phyloP scores from a whole-genome alignment of 2,329 filamentous ascomycete genomes.

The Alternaria brassicicola region DNA sequence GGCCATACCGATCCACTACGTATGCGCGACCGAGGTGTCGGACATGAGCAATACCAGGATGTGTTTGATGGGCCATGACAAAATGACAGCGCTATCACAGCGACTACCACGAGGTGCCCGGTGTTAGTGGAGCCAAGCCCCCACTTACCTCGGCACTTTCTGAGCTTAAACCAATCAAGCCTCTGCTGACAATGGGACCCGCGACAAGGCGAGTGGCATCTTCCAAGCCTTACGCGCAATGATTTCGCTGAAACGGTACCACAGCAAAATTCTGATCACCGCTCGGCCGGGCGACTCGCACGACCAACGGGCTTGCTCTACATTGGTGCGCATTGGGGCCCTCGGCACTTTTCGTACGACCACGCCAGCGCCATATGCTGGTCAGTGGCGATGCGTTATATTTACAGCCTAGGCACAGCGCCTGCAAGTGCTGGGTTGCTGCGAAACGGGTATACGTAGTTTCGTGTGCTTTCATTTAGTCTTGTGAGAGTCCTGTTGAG shows the following conservation, averaged over 20 bases:
- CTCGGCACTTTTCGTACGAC: background rate
- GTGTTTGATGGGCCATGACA: constrained; percentile 5
- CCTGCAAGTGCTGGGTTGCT: constrained; percentile 3
- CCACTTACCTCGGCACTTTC: constrained; percentile 15
- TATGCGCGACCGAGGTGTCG: constrained; percentile 3
- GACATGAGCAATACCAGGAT: constrained; percentile 1
- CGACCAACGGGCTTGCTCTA: constrained; percentile 1
- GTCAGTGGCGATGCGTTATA: constrained; percentile 4
- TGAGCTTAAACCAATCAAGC: constrained; percentile 1
- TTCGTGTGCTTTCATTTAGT: background rate
- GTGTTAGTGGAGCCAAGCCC: background rate
- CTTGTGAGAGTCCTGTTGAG: background rate
- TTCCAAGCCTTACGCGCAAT: background rate
- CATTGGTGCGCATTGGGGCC: background rate
- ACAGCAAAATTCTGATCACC: constrained; percentile 1
- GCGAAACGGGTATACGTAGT: background rate
- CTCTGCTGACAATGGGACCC: background rate
- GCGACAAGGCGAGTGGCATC: background rate
- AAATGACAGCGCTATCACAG: constrained; percentile 6
- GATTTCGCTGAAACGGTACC: background rate
- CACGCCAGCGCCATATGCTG: background rate
- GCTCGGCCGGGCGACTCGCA: constrained; percentile 13
- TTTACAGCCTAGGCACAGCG: background rate
- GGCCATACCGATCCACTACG: constrained; percentile 4
- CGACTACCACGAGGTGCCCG: background rate